These are phyloP conservation scores for Exophiala bonariae DNA, from an alignment of 2,329 filamentous ascomycete species.

Conservation along the genomic window DNA sequence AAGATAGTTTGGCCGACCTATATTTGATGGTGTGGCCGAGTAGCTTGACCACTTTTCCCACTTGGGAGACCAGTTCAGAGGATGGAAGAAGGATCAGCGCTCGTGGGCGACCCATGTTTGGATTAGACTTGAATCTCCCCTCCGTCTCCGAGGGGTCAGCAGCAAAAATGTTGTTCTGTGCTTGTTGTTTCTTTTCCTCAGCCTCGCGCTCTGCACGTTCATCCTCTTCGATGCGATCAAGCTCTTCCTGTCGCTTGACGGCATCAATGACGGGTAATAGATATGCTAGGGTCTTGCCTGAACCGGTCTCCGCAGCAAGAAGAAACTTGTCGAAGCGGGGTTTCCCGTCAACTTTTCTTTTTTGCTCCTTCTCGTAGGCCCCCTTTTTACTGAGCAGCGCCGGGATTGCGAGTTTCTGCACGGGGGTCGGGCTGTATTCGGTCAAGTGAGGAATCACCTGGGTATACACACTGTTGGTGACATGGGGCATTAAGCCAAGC, in stretches of 20 bases:
- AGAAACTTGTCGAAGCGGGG: slow-evolving; percentile 67
- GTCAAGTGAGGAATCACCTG: slow-evolving; percentile 75
- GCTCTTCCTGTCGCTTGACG: slow-evolving; percentile 72
- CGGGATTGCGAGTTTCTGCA: slow-evolving; percentile 87
- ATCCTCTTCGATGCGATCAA: slow-evolving; percentile 62
- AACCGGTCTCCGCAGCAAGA: slow-evolving; percentile 92
- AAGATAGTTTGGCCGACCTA: slow-evolving; percentile 78
- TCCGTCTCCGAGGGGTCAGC: slow-evolving; percentile 58
- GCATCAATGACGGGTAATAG: slow-evolving; percentile 81
- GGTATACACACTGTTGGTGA: slow-evolving; percentile 69
- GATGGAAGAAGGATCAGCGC: slow-evolving; percentile 89
- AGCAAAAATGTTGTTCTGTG: slow-evolving; percentile 60
- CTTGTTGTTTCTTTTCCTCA: slow-evolving; percentile 49
- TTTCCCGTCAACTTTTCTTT: slow-evolving; percentile 34
- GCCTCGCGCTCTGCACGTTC: slow-evolving; percentile 33
- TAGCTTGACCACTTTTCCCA: slow-evolving; percentile 75
- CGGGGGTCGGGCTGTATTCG: slow-evolving; percentile 79
- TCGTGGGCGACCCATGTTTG: slow-evolving; percentile 74
- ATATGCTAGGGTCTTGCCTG: slow-evolving; percentile 94
- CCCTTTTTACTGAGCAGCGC: slow-evolving; percentile 59
- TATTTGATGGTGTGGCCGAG: slow-evolving; percentile 86
- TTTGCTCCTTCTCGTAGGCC: slow-evolving; percentile 30
- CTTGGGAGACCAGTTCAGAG: slow-evolving; percentile 86
- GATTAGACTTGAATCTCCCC: slow-evolving; percentile 69
- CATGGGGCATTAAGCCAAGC: slow-evolving; percentile 70